Evolutionary conservation across 2,329 filamentous ascomycete genomes (phyloP).

Genomic region (Penicillium sp.): DNA sequence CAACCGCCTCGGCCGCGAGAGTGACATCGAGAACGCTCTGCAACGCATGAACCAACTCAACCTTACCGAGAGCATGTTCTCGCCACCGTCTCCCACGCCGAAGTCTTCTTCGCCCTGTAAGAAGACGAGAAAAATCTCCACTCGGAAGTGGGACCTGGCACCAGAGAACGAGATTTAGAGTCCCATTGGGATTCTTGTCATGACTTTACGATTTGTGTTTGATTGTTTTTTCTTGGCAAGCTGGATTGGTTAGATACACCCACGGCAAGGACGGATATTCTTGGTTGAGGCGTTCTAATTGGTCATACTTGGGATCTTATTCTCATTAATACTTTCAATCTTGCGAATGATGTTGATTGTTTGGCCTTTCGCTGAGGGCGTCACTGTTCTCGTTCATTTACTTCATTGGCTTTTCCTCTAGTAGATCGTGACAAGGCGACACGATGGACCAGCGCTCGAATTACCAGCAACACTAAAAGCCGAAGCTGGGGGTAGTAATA

Average conservation of each 20-base stretch:
- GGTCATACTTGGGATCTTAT: conserved; percentile 1
- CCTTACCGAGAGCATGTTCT: conserved; percentile 38
- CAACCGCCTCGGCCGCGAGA: conserved; percentile 38
- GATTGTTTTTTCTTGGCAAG: neutral
- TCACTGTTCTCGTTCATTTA: neutral
- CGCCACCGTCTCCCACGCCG: conserved; percentile 22
- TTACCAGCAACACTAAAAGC: neutral
- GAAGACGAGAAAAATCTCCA: conserved; percentile 47
- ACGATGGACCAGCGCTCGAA: neutral
- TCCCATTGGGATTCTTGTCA: conserved; percentile 4
- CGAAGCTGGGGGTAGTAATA: neutral
- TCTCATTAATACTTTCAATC: neutral
- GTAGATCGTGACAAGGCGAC: neutral
- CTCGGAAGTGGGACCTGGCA: conserved; percentile 50
- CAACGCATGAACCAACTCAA: conserved; percentile 43
- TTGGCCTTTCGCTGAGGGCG: no score
- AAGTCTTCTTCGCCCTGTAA: conserved; percentile 35
- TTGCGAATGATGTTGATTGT: neutral
- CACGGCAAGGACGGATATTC: conserved; percentile 15
- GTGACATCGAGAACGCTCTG: conserved; percentile 42
- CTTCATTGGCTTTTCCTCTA: neutral
- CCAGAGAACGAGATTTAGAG: conserved; percentile 42
- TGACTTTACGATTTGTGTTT: conserved; percentile 23
- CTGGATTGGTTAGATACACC: conserved; percentile 18
- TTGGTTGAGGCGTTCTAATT: conserved; percentile 18